Conservation (phyloP, 305 asterid genomes). For the Withania somnifera region DNA sequence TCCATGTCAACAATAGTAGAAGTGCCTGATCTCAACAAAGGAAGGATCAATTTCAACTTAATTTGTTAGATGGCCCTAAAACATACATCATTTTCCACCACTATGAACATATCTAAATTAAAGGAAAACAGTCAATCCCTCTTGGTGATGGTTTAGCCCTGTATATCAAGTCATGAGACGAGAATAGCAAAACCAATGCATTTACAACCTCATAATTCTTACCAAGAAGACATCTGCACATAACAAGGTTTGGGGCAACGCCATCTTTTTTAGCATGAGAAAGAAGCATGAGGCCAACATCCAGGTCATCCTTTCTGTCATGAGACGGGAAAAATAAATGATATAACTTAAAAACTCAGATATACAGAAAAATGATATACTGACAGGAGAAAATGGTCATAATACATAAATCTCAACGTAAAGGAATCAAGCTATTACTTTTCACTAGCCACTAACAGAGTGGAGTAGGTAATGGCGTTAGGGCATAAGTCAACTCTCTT, state of each 20-base stretch:
- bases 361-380: background rate
- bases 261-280: conserved; percentile 88
- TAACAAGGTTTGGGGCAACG: conserved; percentile 71
- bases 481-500: conserved; percentile 60
- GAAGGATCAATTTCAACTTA: background rate
- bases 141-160: background rate
- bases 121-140: background rate
- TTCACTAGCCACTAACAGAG: conserved; percentile 80
- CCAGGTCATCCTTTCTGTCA: conserved; percentile 78
- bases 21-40: background rate
- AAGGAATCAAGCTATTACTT: conserved; percentile 51
- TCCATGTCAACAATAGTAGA: background rate
- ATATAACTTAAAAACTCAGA: background rate
- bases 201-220: conserved; percentile 21
- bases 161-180: background rate
- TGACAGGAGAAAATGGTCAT: conserved; percentile 3
- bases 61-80: background rate
- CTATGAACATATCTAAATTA: background rate
- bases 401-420: background rate
- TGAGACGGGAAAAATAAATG: conserved; percentile 17
- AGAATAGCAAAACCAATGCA: conserved; percentile 1
- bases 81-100: background rate
- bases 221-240: conserved; percentile 91
- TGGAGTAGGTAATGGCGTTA: conserved; percentile 81
- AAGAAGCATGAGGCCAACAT: conserved; percentile 65